These are phyloP conservation scores for Dryas alaskensis DNA, from an alignment of 306 rosid genomes.

Conservation along the genomic window DNA sequence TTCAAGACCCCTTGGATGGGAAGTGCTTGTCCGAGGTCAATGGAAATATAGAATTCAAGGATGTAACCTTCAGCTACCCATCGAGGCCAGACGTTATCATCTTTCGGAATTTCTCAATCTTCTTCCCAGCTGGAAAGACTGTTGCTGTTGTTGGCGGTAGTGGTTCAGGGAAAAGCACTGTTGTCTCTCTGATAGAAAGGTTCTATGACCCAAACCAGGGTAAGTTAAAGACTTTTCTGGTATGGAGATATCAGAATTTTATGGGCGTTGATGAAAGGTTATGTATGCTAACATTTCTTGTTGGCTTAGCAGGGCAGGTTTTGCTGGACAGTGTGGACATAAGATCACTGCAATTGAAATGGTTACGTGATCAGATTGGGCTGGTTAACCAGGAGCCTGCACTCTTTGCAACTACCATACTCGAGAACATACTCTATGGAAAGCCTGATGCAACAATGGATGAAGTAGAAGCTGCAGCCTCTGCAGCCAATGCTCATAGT, in stretches of 20 bases:
- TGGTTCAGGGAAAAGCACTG: constrained; percentile 96
- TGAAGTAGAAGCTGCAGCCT: constrained; percentile 87
- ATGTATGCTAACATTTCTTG: constrained; percentile 15
- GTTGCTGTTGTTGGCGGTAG: constrained; percentile 98
- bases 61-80: constrained; percentile 89
- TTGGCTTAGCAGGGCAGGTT: constrained; percentile 67
- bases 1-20: constrained; percentile 67
- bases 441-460: constrained; percentile 80
- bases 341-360: constrained; percentile 69
- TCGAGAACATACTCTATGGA: constrained; percentile 91
- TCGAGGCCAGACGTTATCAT: constrained; percentile 88
- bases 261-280: constrained; percentile 1
- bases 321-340: constrained; percentile 82
- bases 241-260: background rate
- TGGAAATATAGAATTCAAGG: constrained; percentile 86
- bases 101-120: constrained; percentile 74
- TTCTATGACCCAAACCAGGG: constrained; percentile 97
- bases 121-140: constrained; percentile 93
- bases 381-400: constrained; percentile 99
- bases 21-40: constrained; percentile 67
- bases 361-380: constrained; percentile 96
- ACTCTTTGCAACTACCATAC: constrained; percentile 89
- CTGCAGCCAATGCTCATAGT: constrained; percentile 96
- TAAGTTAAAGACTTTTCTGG: constrained; percentile 22
- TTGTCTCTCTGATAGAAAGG: constrained; percentile 92